Evolutionary conservation across 495 filamentous ascomycete species (phyloP), one percentile per base, ranked within the genome.

Genomic region (Melanomma pulvis-pyrius): DNA sequence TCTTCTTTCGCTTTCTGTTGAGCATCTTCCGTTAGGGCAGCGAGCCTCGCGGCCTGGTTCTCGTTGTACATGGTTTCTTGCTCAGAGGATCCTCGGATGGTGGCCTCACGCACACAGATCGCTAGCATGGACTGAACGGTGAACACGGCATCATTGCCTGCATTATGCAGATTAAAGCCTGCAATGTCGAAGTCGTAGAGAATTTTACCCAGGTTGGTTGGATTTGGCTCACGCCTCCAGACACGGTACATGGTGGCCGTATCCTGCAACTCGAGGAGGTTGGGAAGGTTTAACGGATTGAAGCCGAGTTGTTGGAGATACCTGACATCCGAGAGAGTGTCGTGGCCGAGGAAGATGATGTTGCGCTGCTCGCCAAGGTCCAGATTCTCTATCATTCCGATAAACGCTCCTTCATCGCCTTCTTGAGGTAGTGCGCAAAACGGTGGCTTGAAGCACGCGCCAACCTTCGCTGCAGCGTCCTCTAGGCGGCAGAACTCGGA

Each of bases 121-220:
- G 78, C 82, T 12, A 98, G 73, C 81, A 96, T 82, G 28, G 85
- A 89, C 65, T 87, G 85, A 63, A 97, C 72, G 0, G 93, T 93
- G 74, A 90, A 96, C 6, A 84, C 85, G 4, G 94, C 94, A 73
- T 98, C 94, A 73, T 98, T 98, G n/a, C 94, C 87, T 2, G 89
- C 94, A 70, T 98, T 97, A 76, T 98, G 94, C 47, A 93, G 78
- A 68, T 92, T 78, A 78, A 81, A 82, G 6, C 77, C 83, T 1
- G 74, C 70, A 13, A 96, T 82, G 12, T 80, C 86, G 32, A 96
- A 73, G n/a, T 85, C 82, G 49, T 72, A 61, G 29, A 96, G 82
- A n/a, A 96, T 76, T 13, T 32, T 71, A 1, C 74, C 82, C 17
- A 98, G 83, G 1, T 81, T 83, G 22, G 81, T 79, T 2, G 75